Evolutionary conservation across 495 filamentous ascomycete genomes (phyloP), one percentile per base, ranked within the genome.

Genomic region (Paragyromitra xinjiangensis): DNA sequence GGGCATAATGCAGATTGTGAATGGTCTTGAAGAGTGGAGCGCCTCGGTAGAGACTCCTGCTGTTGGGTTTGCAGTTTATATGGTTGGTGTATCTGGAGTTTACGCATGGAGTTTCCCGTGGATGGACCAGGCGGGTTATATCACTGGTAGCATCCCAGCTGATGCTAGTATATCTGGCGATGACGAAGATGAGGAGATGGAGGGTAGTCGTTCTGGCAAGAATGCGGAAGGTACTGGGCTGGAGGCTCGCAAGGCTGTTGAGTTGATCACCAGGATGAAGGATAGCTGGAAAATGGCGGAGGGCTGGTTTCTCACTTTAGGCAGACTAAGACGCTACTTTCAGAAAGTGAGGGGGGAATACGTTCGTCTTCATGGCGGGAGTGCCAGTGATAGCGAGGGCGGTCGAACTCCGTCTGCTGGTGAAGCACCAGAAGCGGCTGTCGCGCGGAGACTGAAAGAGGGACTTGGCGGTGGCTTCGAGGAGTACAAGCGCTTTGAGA

Each of bases 1-100:
- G 8, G 89, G 91, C 62, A 91, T 95, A 81, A 88, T 93, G 79
- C 91, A 94, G 65, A 86, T 97, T 26, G 88, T 93, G 8, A 87
- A 89, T 3, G 91, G 91, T 19, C 93, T 92, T 78, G 87, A 93
- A 79, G 89, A 92, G 58, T 91, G 92, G 80, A 86, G 87, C 53
- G 86, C 87, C 11, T 85, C 94, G 7, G 91, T 92, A 14, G 92
- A 95, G 85, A 95, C 92, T 39, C 91, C 93, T 0, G 88, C 94
- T 51, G 88, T 94, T 12, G 89, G 91, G 5, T 95, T 94, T 80
- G 91, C 93, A 6, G 89, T 94, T 71, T 95, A 93, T 86, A 91
- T 91, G 72, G 92, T 92, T n/a, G 89, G 89, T 0, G 87, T 75
- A 75, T 84, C 86, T 2, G 89, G 88, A 48, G 84, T 95, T 9